A percentile compares a stretch with the other conserved stretches of the same genome.
These are phyloP conservation scores for Xanthoparmelia taractica DNA, from an alignment of 495 filamentous ascomycete genomes.

Conservation along the genomic window DNA sequence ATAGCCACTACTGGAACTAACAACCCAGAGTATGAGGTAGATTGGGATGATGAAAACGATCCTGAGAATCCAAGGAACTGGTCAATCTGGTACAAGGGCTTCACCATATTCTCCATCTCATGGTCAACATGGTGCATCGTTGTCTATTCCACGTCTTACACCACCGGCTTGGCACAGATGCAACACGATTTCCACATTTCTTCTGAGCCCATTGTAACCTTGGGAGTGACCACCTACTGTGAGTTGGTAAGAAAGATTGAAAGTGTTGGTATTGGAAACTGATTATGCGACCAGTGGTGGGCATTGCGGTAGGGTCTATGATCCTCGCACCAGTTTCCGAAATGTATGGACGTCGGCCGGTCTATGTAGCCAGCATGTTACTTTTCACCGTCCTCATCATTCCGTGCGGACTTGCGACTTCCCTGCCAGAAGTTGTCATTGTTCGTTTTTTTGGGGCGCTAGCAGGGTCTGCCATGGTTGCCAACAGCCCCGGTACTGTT, in stretches of 20 bases:
- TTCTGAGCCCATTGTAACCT: conserved; percentile 51
- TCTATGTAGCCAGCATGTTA: conserved; percentile 57
- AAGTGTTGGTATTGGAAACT: background rate
- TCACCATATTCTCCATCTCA: conserved; percentile 56
- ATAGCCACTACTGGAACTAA: conserved; percentile 51
- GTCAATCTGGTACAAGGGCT: conserved; percentile 57
- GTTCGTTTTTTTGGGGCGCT: conserved; percentile 70
- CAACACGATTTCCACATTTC: conserved; percentile 55
- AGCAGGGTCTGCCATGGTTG: conserved; percentile 70
- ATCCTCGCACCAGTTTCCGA: conserved; percentile 71
- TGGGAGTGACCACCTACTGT: conserved; percentile 71
- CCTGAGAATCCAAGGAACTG: conserved; percentile 69
- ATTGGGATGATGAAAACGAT: conserved; percentile 58
- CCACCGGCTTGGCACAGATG: conserved; percentile 58
- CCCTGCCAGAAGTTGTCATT: conserved; percentile 55
- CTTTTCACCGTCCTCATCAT: conserved; percentile 61
- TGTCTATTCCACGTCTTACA: conserved; percentile 80
- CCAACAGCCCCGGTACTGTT: conserved; percentile 75
- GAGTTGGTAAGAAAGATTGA: conserved; percentile 31
- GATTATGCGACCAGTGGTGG: conserved; percentile 26
- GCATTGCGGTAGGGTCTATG: conserved; percentile 64
- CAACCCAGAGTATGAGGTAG: conserved; percentile 66
- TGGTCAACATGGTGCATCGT: conserved; percentile 48
- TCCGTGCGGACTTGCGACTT: conserved; percentile 61
- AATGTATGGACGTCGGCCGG: conserved; percentile 66